Percentiles rank a stretch among this genome's conserved stretches.
These are phyloP conservation scores for Trametes pubescens DNA, from an alignment of 1,284 basidiomycete species.

Conservation along the genomic window DNA sequence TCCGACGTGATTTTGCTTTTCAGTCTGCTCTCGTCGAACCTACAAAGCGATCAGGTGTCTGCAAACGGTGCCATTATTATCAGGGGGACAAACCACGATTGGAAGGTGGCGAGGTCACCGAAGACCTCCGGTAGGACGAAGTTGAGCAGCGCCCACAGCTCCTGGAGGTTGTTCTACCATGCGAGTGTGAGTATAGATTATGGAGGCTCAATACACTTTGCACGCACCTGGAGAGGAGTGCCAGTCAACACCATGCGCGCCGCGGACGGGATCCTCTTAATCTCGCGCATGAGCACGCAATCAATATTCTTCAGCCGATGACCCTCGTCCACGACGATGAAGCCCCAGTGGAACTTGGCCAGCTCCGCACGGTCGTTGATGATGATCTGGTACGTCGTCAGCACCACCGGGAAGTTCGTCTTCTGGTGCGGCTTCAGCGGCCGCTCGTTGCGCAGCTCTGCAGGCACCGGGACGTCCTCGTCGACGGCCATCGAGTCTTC, in stretches of 20 bases:
- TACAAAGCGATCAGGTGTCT: conserved; percentile 37
- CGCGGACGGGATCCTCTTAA: conserved; percentile 87
- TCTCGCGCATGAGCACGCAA: conserved; percentile 89
- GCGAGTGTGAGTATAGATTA: not conserved
- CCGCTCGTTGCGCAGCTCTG: conserved; percentile 23
- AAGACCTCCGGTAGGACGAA: conserved; percentile 96
- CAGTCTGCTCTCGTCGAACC: conserved; percentile 79
- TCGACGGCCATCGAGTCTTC: conserved; percentile 29
- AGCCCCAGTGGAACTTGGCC: conserved; percentile 83
- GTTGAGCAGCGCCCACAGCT: conserved; percentile 95
- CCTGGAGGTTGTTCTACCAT: conserved; percentile 85
- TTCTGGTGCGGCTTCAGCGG: conserved; percentile 40
- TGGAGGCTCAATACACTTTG: not conserved
- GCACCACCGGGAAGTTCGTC: conserved; percentile 76
- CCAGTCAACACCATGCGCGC: conserved; percentile 94
- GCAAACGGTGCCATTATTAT: conserved; percentile 7
- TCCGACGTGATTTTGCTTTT: conserved; percentile 64
- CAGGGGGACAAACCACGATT: conserved; percentile 74
- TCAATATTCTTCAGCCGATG: conserved; percentile 95
- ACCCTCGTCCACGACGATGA: conserved; percentile 96
- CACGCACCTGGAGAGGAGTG: conserved; percentile 87
- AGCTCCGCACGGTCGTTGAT: conserved; percentile 83
- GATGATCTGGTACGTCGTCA: conserved; percentile 95
- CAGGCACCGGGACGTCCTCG: conserved; percentile 16
- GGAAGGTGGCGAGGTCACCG: conserved; percentile 88